Percentiles rank a stretch among this genome's conserved stretches.
phyloP scores from a whole-genome alignment of 768 basidiomycete species.

The Galerina marginata region DNA sequence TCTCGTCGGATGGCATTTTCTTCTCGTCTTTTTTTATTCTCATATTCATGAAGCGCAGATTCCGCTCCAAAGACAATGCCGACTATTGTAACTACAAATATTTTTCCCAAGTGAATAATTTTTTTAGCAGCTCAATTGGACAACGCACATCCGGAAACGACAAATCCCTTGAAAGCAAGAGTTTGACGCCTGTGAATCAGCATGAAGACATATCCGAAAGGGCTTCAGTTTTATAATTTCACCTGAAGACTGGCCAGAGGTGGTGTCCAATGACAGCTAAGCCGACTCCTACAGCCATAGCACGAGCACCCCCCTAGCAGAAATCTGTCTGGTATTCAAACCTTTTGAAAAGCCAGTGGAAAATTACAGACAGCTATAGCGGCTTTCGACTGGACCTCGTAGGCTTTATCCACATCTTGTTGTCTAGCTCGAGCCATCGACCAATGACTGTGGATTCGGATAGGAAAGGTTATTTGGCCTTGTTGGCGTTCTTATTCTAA shows the following conservation, averaged over 20 bases:
- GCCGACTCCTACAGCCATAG: conserved; percentile 62
- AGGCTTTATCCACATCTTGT: conserved; percentile 61
- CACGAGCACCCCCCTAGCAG: conserved; percentile 57
- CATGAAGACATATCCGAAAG: neutral
- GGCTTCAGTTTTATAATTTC: conserved; percentile 17
- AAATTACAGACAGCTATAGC: conserved; percentile 54
- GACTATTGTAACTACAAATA: conserved; percentile 54
- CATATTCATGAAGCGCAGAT: conserved; percentile 72
- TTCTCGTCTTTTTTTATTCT: conserved; percentile 64
- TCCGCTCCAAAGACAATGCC: conserved; percentile 82
- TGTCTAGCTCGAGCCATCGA: conserved; percentile 45
- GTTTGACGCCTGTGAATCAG: conserved; percentile 67
- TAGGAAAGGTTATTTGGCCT: no score
- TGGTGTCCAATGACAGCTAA: conserved; percentile 67
- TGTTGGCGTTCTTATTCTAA: no score
- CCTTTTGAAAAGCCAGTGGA: conserved; percentile 8
- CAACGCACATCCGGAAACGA: conserved; percentile 71
- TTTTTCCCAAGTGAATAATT: conserved; percentile 1
- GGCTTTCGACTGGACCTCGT: conserved; percentile 62
- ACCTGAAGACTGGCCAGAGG: conserved; percentile 79
- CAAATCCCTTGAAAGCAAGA: conserved; percentile 79
- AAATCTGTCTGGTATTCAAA: conserved; percentile 11
- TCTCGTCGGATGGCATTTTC: conserved; percentile 75
- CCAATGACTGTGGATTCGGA: neutral
- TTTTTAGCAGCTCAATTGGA: conserved; percentile 5